Base-by-base conservation (phyloP, 2,329 filamentous ascomycete genomes). In the Hypoxylon sp. region DNA sequence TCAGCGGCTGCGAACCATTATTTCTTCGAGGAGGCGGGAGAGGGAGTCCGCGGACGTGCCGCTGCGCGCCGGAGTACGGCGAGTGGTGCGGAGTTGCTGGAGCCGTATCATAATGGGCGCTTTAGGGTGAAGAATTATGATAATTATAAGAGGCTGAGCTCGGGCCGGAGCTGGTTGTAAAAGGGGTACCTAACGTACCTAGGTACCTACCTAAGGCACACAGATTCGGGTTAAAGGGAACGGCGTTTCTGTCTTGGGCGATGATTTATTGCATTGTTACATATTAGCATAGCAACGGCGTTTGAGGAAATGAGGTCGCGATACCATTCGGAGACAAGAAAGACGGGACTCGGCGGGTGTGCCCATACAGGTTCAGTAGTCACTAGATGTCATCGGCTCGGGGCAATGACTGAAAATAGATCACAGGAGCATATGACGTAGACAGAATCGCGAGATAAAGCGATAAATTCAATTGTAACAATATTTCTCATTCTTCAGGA, bases 1-100 rank as follows among this genome's bases (percentile, higher is more conserved):
- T 67, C 67, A 4, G 56, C 71, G 6, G 65, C 60, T 7, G 62
- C 70, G 9, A 77, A 76, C 59, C 75, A 77, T 30, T 77, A 77
- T 25, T 77, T 70, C 71, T 74, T 77, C 66, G 72, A 77, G 60
- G 71, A 75, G 60, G 60, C 70, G 13, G 56, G 48, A 14, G 60
- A 48, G 6, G 38, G 14, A 7, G 14, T 2, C 3, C 17, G 38
- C 17, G 10, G 21, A 36, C 14, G 11, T 7, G 13, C 13, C 41
- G 32, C 17, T 4, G 51, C 43, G 11, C 30, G 34, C 14, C 34
- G 52, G 23, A 70, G 60, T 32, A 30, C 36, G 41, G 57, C 59
- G 14, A 70, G 67, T 25, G 71, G 69, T 3, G 57, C 65, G 13
- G 65, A 73, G 2, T 43, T 70, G 19, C 36, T 72, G 34, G 19